Conservation (phyloP, 768 basidiomycete species). For the Strobilomyces echinocephalus region DNA sequence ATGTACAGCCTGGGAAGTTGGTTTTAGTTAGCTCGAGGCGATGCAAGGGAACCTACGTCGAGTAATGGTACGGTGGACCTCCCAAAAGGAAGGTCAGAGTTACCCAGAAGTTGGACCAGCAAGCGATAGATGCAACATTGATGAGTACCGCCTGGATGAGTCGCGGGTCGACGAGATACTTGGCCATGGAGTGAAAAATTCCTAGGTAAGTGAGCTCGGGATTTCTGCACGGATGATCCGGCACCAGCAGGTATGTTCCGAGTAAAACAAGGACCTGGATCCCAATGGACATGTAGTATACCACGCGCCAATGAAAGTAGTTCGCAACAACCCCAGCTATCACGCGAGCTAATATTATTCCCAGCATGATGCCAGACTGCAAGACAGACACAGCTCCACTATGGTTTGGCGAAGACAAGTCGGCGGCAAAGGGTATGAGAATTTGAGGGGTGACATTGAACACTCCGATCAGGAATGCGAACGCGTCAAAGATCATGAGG, state of each 20-base stretch:
- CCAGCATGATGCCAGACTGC: conserved; percentile 24
- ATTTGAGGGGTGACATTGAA: conserved; percentile 37
- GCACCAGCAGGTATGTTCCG: conserved; percentile 32
- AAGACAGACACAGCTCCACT: conserved; percentile 27
- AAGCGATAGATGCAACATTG: conserved; percentile 23
- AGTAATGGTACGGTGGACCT: conserved; percentile 34
- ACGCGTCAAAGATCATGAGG: conserved; percentile 29
- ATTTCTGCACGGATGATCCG: conserved; percentile 39
- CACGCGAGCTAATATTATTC: conserved; percentile 28
- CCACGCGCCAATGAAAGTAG: conserved; percentile 37
- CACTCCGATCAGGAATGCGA: conserved; percentile 37
- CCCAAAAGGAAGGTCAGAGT: conserved; percentile 42
- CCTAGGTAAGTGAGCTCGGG: conserved; percentile 32
- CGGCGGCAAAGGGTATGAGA: conserved; percentile 40
- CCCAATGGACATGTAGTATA: conserved; percentile 39
- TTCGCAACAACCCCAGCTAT: conserved; percentile 36
- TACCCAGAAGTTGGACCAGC: conserved; percentile 33
- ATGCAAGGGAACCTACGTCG: conserved; percentile 20
- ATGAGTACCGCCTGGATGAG: conserved; percentile 31
- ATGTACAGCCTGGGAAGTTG: conserved; percentile 25
- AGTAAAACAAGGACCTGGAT: conserved; percentile 25
- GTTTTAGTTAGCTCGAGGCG: neutral
- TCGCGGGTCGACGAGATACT: conserved; percentile 36
- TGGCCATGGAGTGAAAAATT: conserved; percentile 36
- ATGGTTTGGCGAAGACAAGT: conserved; percentile 34